Base-by-base conservation (phyloP, 2,329 filamentous ascomycete species). In the Phialemonium atrogriseum region DNA sequence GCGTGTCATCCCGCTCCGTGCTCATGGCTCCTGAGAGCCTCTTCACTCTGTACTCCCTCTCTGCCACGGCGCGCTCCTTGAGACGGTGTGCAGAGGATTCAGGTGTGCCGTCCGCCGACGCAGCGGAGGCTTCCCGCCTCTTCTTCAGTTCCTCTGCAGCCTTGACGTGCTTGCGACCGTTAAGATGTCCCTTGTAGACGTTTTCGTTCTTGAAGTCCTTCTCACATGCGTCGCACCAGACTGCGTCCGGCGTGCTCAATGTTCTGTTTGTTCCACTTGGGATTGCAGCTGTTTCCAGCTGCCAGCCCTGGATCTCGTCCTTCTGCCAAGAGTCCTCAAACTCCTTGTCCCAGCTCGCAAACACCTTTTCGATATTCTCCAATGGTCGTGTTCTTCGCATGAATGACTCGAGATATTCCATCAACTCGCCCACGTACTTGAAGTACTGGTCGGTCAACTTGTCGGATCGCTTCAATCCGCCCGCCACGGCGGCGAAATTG, bases 151-250 rank as follows among this genome's bases (percentile, higher is more conserved):
- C 69, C 51, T 86, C 77, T 1, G 82, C 84, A 1, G 84, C 84
- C 47, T 86, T 85, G 54, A 89, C 75, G 55, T 98, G 91, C 54
- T 96, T 98, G 60, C 94, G 89, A 24, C 89, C 89, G 0, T 66
- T 81, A 39, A 98, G 60, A 55, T 98, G 91, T 22, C 76, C 79
- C 47, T 87, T 88, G 66, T 94, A 94, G 28, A 95, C 86, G 40
- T 94, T 94, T 43, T 91, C 78, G 49, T 95, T 96, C 49, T 84
- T 87, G 62, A 96, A 98, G 37, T 89, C 85, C 59, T 88, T 95
- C 51, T 91, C 82, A 54, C 91, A 98, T 40, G 88, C 87, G 5
- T 80, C 70, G 49, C 91, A 98, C 83, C 84, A 96, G 11, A 87
- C 71, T 1, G 82, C 84, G 32, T 86, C 80, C 1, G 48, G 66